Percentiles rank a stretch among this genome's conserved stretches.
Conservation (phyloP, 345 rosid species). For the Lepidium didymum region DNA sequence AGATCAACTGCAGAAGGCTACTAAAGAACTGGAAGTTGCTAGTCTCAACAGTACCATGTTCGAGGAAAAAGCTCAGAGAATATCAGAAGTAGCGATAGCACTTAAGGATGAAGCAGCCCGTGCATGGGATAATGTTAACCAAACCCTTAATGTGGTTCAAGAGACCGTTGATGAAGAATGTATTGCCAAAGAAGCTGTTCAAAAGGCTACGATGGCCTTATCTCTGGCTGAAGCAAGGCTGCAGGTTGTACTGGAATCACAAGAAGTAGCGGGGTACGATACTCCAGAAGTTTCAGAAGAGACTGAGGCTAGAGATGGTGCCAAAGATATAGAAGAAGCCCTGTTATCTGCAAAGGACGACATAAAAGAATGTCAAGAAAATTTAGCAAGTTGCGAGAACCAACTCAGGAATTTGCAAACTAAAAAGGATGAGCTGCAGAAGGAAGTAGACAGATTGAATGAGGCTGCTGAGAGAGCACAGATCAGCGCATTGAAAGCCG, state of each 20-base stretch:
- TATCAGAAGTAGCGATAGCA: conserved; percentile 87
- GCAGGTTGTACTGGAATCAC: conserved; percentile 59
- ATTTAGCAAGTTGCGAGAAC: conserved; percentile 48
- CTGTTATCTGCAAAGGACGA: conserved; percentile 52
- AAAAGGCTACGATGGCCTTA: conserved; percentile 75
- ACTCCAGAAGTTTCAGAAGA: conserved; percentile 30
- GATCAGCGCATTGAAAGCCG: conserved; percentile 69
- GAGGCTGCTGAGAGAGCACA: conserved; percentile 63
- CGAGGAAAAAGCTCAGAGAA: conserved; percentile 83
- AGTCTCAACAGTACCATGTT: conserved; percentile 65
- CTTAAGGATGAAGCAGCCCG: conserved; percentile 64
- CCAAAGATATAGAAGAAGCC: conserved; percentile 32
- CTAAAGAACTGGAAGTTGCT: conserved; percentile 71
- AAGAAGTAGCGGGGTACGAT: conserved; percentile 30
- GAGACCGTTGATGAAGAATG: conserved; percentile 60
- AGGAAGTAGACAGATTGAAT: conserved; percentile 65
- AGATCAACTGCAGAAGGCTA: conserved; percentile 54
- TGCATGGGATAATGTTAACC: conserved; percentile 64
- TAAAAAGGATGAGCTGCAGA: conserved; percentile 70
- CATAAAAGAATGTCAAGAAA: conserved; percentile 49
- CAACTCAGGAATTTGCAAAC: conserved; percentile 50
- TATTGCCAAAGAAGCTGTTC: conserved; percentile 70
- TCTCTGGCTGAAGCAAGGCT: conserved; percentile 90
- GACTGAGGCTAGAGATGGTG: conserved; percentile 26
- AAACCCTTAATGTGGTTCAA: conserved; percentile 47